Evolutionary conservation across 2,329 filamentous ascomycete species (phyloP), one percentile per base, ranked within the genome.

Genomic region (Ceratocystis smalleyi): DNA sequence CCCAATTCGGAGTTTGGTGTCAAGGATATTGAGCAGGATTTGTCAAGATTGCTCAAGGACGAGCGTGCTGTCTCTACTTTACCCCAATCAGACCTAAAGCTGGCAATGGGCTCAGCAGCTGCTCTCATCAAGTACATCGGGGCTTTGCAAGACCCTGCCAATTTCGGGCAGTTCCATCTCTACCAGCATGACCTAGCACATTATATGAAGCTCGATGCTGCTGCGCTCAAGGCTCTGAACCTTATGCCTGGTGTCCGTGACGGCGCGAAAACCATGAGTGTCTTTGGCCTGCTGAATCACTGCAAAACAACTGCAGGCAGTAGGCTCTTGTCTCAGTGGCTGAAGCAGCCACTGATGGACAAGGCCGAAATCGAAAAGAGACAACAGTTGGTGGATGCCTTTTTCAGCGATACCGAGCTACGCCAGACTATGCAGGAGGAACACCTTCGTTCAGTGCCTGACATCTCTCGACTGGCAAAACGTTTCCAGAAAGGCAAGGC

Each of bases 191-290:
- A 99, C 72, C 77, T 99, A 55, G 87, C 91, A 1, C 91, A 99
- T 71, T 99, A 90, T 73, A 99, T 99, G 94, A 99, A 96, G 75
- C 80, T 99, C 3, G 94, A 99, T 74, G 91, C 95, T 0, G 90
- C 94, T 0, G 94, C 94, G 0, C 78, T 99, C 54, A 92, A 95
- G 71, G 94, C 94, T 0, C 80, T 99, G 63, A 99, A 99, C 70
- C 81, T 99, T 45, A 97, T 99, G 91, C 95, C 94, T 4, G 92
- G 94, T 4, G 89, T 89, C 0, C 85, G 91, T 68, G 94, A 99
- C 71, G 94, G 94, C 1, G 83, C 90, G n/a, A 97, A 96, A 77
- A 95, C 84, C 0, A 99, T 99, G 94, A 97, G 91, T 72, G 74
- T 99, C 62, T 99, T 89, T 70, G 94, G 94, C 0, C 77, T 99